A percentile compares a stretch with the other conserved stretches of the same genome.
These are phyloP conservation scores for Sodiomyces alkalinus DNA, from an alignment of 2,329 filamentous ascomycete species.

Conservation along the genomic window DNA sequence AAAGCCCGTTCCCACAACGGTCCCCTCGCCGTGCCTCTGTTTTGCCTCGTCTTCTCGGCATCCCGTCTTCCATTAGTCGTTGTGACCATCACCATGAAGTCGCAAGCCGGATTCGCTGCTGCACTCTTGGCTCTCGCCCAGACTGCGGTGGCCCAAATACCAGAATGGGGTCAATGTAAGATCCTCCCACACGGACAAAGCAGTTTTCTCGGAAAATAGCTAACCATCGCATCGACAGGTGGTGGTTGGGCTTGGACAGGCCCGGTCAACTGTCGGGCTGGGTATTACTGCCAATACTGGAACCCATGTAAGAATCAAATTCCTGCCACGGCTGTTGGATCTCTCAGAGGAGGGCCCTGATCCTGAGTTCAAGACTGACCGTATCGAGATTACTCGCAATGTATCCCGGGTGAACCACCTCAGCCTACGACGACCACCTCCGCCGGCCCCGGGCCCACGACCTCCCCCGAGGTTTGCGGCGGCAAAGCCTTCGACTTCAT, in stretches of 20 bases:
- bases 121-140: conserved; percentile 2
- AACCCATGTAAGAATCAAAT: conserved; percentile 6
- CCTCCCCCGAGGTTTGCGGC: conserved; percentile 14
- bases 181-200: background rate
- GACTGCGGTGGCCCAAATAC: conserved; percentile 3
- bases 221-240: background rate
- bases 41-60: background rate
- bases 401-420: conserved; percentile 3
- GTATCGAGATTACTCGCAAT: conserved; percentile 6
- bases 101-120: conserved; percentile 1
- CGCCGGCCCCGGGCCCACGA: background rate
- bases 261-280: conserved; percentile 4
- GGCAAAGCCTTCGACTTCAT: conserved; percentile 27
- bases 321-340: no score
- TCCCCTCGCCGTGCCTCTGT: no score
- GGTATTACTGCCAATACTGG: conserved; percentile 4
- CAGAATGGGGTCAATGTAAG: conserved; percentile 5
- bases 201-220: background rate
- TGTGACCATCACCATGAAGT: background rate
- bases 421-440: background rate
- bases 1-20: no score
- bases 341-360: no score
- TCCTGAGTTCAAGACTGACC: background rate
- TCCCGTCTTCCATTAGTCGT: background rate
- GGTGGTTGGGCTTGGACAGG: conserved; percentile 5